Base-by-base conservation (phyloP, 306 rosid species). In the Urtica urens region DNA sequence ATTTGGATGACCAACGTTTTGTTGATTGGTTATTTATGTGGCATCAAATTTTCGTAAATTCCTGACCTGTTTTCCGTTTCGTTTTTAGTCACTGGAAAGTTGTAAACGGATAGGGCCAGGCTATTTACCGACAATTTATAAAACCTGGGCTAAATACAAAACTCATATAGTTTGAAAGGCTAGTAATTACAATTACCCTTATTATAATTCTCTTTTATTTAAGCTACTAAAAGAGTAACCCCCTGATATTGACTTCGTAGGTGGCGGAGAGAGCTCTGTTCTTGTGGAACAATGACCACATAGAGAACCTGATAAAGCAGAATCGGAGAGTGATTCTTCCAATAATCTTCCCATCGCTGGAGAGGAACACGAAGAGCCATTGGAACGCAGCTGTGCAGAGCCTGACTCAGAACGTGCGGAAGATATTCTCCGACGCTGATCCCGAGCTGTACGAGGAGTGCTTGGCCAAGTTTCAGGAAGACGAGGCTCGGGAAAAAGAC, bases 341-440 rank as follows among this genome's bases (percentile, higher is more conserved):
- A 46, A 69, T 90, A 35, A 78, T 90, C 46, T 79, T 90, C 51
- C 94, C 99, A 38, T 71, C 95, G 1, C 57, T 90, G 58, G 95
- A 90, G 74, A 62, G 67, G 44, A 90, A 90, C 53, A 59, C 86
- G 26, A 68, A 72, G 60, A 71, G 51, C 67, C 99, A 90, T 65
- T 90, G 99, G 99, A 85, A 82, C 73, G 87, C 71, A 68, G 95
- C 99, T 0, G 99, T 90, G 42, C 90, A 83, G 68, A 90, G 78
- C 74, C 67, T 90, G 63, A 90, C 99, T 7, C 44, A 68, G 41
- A 90, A 90, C 14, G 94, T 90, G 20, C 73, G 92, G 49, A 90
- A 85, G 82, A 81, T 85, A 55, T 85, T 90, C 57, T 73, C 72
- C 0, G 95, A 90, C 45, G 51, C 40, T 0, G 95, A 90, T 43